A percentile compares a stretch with the other conserved stretches of the same genome.
Conservation (phyloP, 108 stramenopile genomes). For the Cyclostephanos tholiformis region DNA sequence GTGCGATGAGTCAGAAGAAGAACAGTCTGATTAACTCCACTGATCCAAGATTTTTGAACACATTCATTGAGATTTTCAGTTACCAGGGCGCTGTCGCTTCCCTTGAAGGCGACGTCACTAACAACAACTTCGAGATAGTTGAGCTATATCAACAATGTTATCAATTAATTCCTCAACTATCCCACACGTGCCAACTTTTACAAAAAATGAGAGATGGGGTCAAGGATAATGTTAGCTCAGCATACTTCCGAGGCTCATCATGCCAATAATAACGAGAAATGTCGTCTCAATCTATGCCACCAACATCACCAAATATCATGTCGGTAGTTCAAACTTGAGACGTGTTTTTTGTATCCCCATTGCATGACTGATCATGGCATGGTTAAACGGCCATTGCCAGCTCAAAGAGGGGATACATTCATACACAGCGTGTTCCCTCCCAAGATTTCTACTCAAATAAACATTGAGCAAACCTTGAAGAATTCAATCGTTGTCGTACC, state of each 20-base stretch:
- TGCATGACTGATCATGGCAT: background rate
- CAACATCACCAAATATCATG: slow-evolving; percentile 7
- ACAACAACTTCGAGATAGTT: background rate
- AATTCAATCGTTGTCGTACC: background rate
- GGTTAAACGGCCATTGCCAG: slow-evolving; percentile 5
- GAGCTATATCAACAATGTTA: background rate
- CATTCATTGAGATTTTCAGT: no score
- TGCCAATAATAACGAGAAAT: background rate
- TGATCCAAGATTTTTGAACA: no score
- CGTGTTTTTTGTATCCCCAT: slow-evolving; percentile 1
- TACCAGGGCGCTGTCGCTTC: background rate
- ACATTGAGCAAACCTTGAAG: background rate
- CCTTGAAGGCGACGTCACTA: background rate
- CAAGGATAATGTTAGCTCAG: background rate
- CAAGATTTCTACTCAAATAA: background rate
- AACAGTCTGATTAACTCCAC: no score
- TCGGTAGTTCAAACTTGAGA: slow-evolving; percentile 7
- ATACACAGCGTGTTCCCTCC: background rate
- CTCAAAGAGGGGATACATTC: background rate
- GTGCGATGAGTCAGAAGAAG: no score
- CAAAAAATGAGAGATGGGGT: background rate
- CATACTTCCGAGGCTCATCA: background rate
- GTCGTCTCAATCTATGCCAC: slow-evolving; percentile 5
- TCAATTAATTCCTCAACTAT: background rate
- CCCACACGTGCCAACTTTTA: background rate